These are phyloP conservation scores for Claviceps sp. DNA, from an alignment of 2,329 filamentous ascomycete species.

Conservation along the genomic window DNA sequence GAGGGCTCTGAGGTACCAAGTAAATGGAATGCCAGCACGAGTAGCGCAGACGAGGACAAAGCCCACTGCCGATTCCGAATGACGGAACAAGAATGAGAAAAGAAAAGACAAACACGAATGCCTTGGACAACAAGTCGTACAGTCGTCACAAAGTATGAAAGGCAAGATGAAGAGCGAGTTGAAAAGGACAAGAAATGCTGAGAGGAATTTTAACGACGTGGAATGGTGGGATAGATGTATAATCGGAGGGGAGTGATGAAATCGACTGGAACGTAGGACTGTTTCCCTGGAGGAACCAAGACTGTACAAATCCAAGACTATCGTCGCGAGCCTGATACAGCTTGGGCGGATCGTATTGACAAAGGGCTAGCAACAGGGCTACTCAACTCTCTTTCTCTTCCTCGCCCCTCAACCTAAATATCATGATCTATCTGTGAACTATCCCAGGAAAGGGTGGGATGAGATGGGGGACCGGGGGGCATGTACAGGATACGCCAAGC, in stretches of 20 bases:
- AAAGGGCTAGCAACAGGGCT: constrained; percentile 17
- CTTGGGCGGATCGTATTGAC: constrained; percentile 19
- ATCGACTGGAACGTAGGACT: constrained; percentile 24
- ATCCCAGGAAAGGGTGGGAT: constrained; percentile 7
- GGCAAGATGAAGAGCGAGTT: constrained; percentile 17
- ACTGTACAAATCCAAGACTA: constrained; percentile 26
- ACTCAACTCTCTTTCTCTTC: constrained; percentile 8
- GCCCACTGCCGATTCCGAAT: constrained; percentile 7
- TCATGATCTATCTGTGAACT: constrained; percentile 22
- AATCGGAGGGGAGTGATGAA: constrained; percentile 19
- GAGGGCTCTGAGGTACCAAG: constrained; percentile 4
- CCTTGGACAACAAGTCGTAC: constrained; percentile 9
- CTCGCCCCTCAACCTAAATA: constrained; percentile 17
- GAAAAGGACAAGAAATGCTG: constrained; percentile 28
- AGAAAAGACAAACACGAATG: constrained; percentile 9
- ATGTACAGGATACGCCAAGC: neutral
- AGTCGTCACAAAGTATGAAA: constrained; percentile 16
- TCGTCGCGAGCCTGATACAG: constrained; percentile 17
- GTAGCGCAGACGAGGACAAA: constrained; percentile 15
- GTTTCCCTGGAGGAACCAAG: constrained; percentile 18
- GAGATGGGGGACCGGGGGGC: constrained; percentile 9
- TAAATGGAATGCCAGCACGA: constrained; percentile 20
- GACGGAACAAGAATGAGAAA: neutral
- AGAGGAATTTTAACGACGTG: constrained; percentile 29
- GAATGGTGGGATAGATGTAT: constrained; percentile 31